Conservation (phyloP, 2,329 filamentous ascomycete genomes). For the Penicillium frequentans region DNA sequence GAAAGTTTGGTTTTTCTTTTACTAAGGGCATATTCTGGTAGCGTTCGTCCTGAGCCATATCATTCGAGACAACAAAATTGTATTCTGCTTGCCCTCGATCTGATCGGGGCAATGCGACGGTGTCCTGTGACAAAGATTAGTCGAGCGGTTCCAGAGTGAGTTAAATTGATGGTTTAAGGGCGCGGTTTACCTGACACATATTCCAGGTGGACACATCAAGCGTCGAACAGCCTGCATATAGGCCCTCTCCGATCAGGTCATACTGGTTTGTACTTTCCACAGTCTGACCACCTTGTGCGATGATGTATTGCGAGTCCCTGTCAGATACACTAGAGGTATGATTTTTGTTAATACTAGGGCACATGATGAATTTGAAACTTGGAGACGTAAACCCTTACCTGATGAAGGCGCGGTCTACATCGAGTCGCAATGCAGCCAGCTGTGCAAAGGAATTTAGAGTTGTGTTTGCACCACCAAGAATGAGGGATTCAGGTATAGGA, state of each 20-base stretch:
- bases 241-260: conserved; percentile 27
- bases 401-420: conserved; percentile 38
- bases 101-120: conserved; percentile 29
- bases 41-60: conserved; percentile 39
- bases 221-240: conserved; percentile 33
- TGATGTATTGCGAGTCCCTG: conserved; percentile 49
- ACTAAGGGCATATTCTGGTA: conserved; percentile 41
- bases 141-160: background rate
- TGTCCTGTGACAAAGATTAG: conserved; percentile 25
- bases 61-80: conserved; percentile 37
- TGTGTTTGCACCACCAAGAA: conserved; percentile 27
- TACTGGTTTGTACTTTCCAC: conserved; percentile 34
- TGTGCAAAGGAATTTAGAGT: conserved; percentile 36
- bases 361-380: background rate
- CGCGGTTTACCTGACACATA: conserved; percentile 31
- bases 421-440: conserved; percentile 31
- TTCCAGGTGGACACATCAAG: conserved; percentile 32
- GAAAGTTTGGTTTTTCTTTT: conserved; percentile 30
- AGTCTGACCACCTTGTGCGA: conserved; percentile 50
- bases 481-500: conserved; percentile 19
- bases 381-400: conserved; percentile 3
- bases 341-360: background rate
- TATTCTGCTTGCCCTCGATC: conserved; percentile 16
- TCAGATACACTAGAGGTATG: conserved; percentile 43
- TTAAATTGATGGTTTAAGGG: background rate